These are phyloP conservation scores for Hyphodiscus hymeniophilus DNA, from an alignment of 495 filamentous ascomycete genomes.

Conservation along the genomic window DNA sequence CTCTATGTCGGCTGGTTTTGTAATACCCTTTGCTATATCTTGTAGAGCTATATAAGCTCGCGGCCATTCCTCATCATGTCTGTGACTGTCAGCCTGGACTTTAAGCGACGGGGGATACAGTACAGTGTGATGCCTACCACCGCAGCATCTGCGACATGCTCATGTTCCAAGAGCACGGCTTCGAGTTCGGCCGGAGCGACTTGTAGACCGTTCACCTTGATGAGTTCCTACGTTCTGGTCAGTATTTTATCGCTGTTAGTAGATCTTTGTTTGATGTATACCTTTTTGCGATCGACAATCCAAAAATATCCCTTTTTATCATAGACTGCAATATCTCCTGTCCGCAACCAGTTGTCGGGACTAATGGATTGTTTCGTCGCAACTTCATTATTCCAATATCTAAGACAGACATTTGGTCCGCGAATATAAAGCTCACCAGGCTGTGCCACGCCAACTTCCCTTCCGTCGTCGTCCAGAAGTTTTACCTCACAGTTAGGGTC, in stretches of 20 bases:
- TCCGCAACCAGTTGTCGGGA: conserved; percentile 85
- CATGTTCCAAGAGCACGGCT: conserved; percentile 64
- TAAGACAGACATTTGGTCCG: conserved; percentile 60
- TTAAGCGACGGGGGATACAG: neutral
- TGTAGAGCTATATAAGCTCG: conserved; percentile 17
- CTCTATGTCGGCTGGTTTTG: conserved; percentile 56
- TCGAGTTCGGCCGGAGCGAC: conserved; percentile 87
- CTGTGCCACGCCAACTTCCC: conserved; percentile 29
- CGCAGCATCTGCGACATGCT: conserved; percentile 61
- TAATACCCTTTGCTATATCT: conserved; percentile 24
- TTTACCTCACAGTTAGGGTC: conserved; percentile 10
- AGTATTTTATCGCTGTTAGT: neutral
- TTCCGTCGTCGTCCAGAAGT: conserved; percentile 24
- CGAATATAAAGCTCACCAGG: conserved; percentile 61
- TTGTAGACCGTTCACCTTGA: conserved; percentile 80
- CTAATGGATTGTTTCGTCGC: conserved; percentile 62
- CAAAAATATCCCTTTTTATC: conserved; percentile 40
- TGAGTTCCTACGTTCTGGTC: conserved; percentile 50
- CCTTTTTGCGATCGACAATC: conserved; percentile 75
- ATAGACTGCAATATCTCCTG: conserved; percentile 85
- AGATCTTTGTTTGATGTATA: conserved; percentile 24
- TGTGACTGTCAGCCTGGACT: neutral
- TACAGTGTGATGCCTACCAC: conserved; percentile 59
- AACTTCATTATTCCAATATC: conserved; percentile 63
- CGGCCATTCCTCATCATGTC: conserved; percentile 19